Evolutionary conservation across 768 basidiomycete species (phyloP), one percentile per base, ranked within the genome.

Genomic region (Russula virescens): DNA sequence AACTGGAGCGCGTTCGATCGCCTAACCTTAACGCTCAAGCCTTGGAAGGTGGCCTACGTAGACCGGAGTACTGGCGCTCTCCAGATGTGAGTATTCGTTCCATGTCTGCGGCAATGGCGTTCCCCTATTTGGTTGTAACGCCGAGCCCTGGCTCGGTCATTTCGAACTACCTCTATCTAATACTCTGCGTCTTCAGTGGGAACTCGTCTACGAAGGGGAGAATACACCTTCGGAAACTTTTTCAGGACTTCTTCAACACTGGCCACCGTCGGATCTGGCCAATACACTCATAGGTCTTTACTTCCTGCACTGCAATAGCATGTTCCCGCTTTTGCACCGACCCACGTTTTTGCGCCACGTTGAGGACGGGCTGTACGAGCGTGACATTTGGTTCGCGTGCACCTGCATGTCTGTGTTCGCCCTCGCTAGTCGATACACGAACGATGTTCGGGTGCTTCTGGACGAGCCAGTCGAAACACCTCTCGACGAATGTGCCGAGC

Each of bases 301-400:
- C 71, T 96, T 96, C 68, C 66, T 73, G 2, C 77, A 85, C 62
- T 72, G 79, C 54, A 88, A 92, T 68, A 68, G 71, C 31, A 76
- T 82, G 40, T 77, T 84, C 58, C 89, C 90, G 9, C 73, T 94
- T 21, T 75, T 94, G 31, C 89, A 93, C 69, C 80, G 79, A 23
- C 83, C 83, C 6, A 84, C 86, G 0, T 93, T 94, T 68, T 76
- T 83, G 42, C 78, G 78, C 18, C 82, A 87, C 50, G 86, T 84
- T 76, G 74, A 69, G 35, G 79, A 82, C 2, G 76, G 76, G 9
- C 69, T 87, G 26, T 80, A 88, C 66, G 75, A 88, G 61, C 71
- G 77, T 8, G 72, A 73, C 48, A 60, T 68, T 2, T 73, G 72
- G 72, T 73, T 72, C 55, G 72, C 71, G 1, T 70, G 69, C 52